Percentiles rank a stretch among this genome's conserved stretches.
These are phyloP conservation scores for Hemisphaericaspora nanyangensis DNA, from an alignment of 805 yeast genomes.

Conservation along the genomic window DNA sequence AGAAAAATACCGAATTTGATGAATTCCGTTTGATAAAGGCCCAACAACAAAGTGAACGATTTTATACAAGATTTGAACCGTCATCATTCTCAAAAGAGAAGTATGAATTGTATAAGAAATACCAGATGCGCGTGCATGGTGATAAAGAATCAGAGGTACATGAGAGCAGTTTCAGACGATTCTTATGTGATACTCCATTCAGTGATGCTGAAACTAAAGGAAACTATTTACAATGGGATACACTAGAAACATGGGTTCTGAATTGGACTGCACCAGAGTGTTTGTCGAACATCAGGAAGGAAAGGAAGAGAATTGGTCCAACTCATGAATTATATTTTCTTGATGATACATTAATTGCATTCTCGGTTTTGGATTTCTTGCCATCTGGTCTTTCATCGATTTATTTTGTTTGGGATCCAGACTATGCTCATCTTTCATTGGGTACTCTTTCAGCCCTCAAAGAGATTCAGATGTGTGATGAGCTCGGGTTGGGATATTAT, in stretches of 20 bases:
- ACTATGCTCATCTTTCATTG: conserved; percentile 59
- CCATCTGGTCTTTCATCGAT: conserved; percentile 79
- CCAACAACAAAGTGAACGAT: conserved; percentile 33
- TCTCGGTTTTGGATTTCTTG: conserved; percentile 73
- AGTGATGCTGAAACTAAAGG: conserved; percentile 21
- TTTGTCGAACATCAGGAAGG: no score
- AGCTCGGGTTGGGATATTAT: conserved; percentile 50
- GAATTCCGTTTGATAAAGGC: conserved; percentile 34
- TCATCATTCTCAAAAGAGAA: conserved; percentile 55
- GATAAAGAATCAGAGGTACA: conserved; percentile 50
- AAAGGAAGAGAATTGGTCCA: conserved; percentile 46
- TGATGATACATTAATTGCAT: conserved; percentile 60
- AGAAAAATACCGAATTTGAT: conserved; percentile 15
- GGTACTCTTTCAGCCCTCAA: conserved; percentile 77
- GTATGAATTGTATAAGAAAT: conserved; percentile 57
- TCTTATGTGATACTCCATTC: conserved; percentile 71
- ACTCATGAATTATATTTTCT: conserved; percentile 76
- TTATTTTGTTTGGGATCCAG: conserved; percentile 87
- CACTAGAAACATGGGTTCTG: conserved; percentile 39
- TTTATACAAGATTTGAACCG: conserved; percentile 49
- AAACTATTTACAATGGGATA: conserved; percentile 31
- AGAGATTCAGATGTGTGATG: conserved; percentile 55
- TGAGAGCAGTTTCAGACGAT: conserved; percentile 50
- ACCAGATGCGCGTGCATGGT: conserved; percentile 68
- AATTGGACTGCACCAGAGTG: conserved; percentile 11